Evolutionary conservation across 176 grass and related monocot genomes (phyloP).

Genomic region (Aegilops bicornis): DNA sequence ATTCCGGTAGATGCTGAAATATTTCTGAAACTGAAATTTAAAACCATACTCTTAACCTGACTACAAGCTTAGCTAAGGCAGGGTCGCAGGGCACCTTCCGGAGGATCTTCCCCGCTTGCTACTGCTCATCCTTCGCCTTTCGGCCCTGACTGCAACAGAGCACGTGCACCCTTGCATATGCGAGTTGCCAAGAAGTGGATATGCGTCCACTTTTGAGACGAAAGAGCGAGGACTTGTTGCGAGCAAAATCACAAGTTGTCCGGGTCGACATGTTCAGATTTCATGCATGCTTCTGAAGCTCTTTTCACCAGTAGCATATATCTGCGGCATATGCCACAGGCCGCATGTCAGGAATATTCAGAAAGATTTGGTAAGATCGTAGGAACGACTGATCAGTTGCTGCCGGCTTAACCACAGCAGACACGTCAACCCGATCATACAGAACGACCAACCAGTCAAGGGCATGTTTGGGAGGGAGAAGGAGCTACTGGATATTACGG

Average conservation of each 20-base stretch:
- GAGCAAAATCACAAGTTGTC: not conserved
- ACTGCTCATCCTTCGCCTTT: conserved; percentile 3
- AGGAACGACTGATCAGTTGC: not conserved
- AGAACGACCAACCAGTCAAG: not conserved
- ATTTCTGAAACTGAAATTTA: too few species aligned
- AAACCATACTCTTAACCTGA: not conserved
- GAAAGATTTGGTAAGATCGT: not conserved
- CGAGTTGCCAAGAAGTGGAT: not conserved
- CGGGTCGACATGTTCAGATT: not conserved
- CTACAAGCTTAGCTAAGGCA: too few species aligned
- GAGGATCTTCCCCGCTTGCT: conserved; percentile 9
- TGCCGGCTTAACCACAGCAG: not conserved
- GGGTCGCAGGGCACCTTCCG: conserved; percentile 32
- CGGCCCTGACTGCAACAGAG: not conserved
- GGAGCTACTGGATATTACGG: not conserved
- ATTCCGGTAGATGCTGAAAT: too few species aligned
- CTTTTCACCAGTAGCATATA: not conserved
- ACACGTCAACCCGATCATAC: not conserved
- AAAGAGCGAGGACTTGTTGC: not conserved
- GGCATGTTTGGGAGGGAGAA: not conserved
- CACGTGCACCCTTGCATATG: not conserved
- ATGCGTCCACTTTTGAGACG: not conserved
- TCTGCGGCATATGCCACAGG: conserved; percentile 16
- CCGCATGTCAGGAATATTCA: not conserved
- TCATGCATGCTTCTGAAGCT: not conserved